These are phyloP conservation scores for Diaporthe longicolla DNA, from an alignment of 2,329 filamentous ascomycete species.

Conservation along the genomic window DNA sequence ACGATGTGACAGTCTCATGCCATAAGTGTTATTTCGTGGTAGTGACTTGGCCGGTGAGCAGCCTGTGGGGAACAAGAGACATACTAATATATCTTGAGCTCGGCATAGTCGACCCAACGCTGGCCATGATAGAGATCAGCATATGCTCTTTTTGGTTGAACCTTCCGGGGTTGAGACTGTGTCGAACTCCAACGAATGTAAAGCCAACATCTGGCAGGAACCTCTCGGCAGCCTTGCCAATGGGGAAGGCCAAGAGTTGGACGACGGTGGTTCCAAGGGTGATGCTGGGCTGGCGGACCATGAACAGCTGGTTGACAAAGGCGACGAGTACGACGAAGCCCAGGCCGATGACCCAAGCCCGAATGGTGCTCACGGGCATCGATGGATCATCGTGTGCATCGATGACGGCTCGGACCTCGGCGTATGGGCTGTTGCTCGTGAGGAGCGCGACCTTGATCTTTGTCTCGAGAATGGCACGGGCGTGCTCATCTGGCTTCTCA, in stretches of 20 bases:
- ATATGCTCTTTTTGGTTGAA: conserved; percentile 74
- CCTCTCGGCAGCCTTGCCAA: conserved; percentile 65
- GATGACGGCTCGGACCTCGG: conserved; percentile 69
- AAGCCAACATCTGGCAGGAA: conserved; percentile 66
- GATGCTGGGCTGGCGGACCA: conserved; percentile 69
- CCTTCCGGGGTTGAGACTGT: conserved; percentile 68
- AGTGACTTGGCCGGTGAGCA: too few species aligned
- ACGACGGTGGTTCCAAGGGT: conserved; percentile 68
- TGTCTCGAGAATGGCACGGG: conserved; percentile 65
- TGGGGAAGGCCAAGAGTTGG: conserved; percentile 68
- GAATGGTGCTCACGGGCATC: conserved; percentile 67
- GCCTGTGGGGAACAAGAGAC: conserved; percentile 40
- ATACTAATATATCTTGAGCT: conserved; percentile 62
- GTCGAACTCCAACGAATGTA: conserved; percentile 61
- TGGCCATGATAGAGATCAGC: conserved; percentile 73
- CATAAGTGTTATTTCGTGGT: too few species aligned
- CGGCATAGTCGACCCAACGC: conserved; percentile 61
- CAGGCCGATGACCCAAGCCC: conserved; percentile 69
- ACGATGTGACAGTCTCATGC: too few species aligned
- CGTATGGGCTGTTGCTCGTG: conserved; percentile 69
- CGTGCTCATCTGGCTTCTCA: conserved; percentile 60
- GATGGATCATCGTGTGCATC: conserved; percentile 67
- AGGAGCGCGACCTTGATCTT: conserved; percentile 68
- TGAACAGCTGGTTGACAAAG: conserved; percentile 71
- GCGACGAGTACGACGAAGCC: conserved; percentile 63